Percentiles rank a stretch among this genome's conserved stretches.
Conservation (phyloP, 2,329 filamentous ascomycete genomes). For the Fusarium sp. region DNA sequence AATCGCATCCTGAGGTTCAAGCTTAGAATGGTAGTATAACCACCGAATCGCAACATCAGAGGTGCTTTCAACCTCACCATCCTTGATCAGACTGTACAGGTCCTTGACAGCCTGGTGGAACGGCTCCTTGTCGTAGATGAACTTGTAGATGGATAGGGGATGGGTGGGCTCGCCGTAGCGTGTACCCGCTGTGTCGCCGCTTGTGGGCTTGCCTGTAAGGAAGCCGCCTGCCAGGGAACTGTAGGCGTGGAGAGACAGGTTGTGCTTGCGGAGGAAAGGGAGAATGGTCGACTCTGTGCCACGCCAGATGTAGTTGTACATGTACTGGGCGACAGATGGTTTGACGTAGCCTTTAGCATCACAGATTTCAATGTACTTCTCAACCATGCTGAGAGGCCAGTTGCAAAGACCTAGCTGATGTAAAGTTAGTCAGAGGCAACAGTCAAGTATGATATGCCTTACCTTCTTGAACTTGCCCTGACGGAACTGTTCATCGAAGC, state of each 20-base stretch:
- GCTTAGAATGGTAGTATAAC: not conserved
- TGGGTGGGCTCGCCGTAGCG: not conserved
- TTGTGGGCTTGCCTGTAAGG: not conserved
- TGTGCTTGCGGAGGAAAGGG: not conserved
- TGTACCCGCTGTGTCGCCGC: not conserved
- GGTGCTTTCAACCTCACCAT: not conserved
- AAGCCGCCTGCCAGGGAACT: not conserved
- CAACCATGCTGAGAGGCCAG: not conserved
- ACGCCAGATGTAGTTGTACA: not conserved
- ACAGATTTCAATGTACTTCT: not conserved
- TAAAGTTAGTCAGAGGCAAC: not conserved
- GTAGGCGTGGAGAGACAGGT: not conserved
- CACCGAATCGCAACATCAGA: not conserved
- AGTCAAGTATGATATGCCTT: fast-evolving
- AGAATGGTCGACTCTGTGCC: not conserved
- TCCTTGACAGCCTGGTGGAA: not conserved
- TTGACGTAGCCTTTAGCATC: not conserved
- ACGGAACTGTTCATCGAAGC: not conserved
- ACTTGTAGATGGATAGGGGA: not conserved
- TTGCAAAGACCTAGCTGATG: not conserved
- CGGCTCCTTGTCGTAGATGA: not conserved
- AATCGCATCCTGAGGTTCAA: not conserved
- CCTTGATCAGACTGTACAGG: not conserved
- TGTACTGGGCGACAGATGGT: not conserved
- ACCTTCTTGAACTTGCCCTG: not conserved